Evolutionary conservation across 2,329 filamentous ascomycete species (phyloP).

Genomic region (Aureobasidium vineae): DNA sequence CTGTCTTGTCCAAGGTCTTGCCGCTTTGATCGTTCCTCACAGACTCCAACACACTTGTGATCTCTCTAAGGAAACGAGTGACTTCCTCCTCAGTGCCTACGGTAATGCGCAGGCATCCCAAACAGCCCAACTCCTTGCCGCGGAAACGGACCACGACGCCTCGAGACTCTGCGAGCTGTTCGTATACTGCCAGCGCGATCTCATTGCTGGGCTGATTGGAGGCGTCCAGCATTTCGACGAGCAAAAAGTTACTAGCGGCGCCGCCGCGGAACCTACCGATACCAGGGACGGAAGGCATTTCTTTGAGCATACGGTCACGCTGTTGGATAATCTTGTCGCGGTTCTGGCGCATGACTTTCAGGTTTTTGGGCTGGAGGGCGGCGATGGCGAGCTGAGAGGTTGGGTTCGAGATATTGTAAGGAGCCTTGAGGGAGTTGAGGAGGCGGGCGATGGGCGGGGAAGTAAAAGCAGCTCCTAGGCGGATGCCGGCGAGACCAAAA

Average conservation of each 20-base stretch:
- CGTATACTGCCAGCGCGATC: slow-evolving; percentile 76
- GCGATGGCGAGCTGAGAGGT: slow-evolving; percentile 77
- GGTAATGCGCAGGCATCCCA: slow-evolving; percentile 86
- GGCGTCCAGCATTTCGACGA: slow-evolving; percentile 80
- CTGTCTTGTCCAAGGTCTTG: slow-evolving; percentile 42
- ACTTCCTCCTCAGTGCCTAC: slow-evolving; percentile 89
- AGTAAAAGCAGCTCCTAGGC: slow-evolving; percentile 82
- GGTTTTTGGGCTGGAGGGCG: slow-evolving; percentile 65
- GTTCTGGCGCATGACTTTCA: slow-evolving; percentile 71
- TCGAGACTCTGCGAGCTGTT: slow-evolving; percentile 75
- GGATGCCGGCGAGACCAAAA: slow-evolving; percentile 91
- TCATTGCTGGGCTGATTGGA: slow-evolving; percentile 70
- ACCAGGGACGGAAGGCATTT: slow-evolving; percentile 72
- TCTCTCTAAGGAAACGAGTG: slow-evolving; percentile 68
- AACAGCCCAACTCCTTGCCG: slow-evolving; percentile 86
- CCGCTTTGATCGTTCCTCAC: slow-evolving; percentile 44
- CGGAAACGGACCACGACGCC: slow-evolving; percentile 93
- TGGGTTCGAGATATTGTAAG: slow-evolving; percentile 90
- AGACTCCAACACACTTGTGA: slow-evolving; percentile 55
- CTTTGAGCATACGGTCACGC: slow-evolving; percentile 69
- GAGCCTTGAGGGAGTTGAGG: slow-evolving; percentile 90
- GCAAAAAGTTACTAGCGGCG: slow-evolving; percentile 78
- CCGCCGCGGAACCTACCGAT: slow-evolving; percentile 81
- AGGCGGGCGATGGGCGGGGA: slow-evolving; percentile 70
- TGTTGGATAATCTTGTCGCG: slow-evolving; percentile 69